Base-by-base conservation (phyloP, 805 yeast species). In the Lachancea dasiensis region DNA sequence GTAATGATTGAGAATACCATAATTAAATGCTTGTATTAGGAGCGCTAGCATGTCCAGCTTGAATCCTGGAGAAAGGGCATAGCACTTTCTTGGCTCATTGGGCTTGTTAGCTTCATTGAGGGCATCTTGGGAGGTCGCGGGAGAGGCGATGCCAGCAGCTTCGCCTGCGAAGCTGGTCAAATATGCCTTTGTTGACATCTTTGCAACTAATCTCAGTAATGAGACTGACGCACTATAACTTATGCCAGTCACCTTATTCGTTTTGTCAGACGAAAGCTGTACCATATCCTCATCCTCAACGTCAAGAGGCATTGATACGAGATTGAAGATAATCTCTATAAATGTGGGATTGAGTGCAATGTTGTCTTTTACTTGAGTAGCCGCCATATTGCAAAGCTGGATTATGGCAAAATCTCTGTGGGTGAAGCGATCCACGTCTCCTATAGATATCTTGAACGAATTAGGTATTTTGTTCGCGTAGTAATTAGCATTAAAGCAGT, bases 381-480 rank as follows among this genome's bases (percentile, higher is more conserved):
- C 45, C 5, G 77, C 47, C 24, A 73, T 49, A 17, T 61, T 61
- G 31, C 77, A 69, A 5, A 76, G 52, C 33, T 79, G 83, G 5
- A 70, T 63, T 0, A 81, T 65, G 6, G 78, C 38, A 40, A 79
- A 80, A 56, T 83, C 94, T 44, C 90, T 60, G 38, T 76, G 72
- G 1, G 86, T 77, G 7, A 68, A 49, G 15, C 56, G 56, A n/a
- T 56, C 39, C 64, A 74, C 39, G 45, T 51, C 34, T 55, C 65
- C 47, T 47, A 52, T 41, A 44, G 57, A 56, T n/a, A 68, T 48
- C 47, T 70, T 73, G 56, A 69, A 76, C 29, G 63, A 63, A 24
- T 61, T 62, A 3, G 87, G 87, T n/a, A 82, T 51, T 28, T 64
- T 56, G 16, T 68, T 69, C 6, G 64, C 52, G 49, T 73, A 75